Conservation (phyloP, 352 stramenopile genomes). For the Globisporangium mamillatum region DNA sequence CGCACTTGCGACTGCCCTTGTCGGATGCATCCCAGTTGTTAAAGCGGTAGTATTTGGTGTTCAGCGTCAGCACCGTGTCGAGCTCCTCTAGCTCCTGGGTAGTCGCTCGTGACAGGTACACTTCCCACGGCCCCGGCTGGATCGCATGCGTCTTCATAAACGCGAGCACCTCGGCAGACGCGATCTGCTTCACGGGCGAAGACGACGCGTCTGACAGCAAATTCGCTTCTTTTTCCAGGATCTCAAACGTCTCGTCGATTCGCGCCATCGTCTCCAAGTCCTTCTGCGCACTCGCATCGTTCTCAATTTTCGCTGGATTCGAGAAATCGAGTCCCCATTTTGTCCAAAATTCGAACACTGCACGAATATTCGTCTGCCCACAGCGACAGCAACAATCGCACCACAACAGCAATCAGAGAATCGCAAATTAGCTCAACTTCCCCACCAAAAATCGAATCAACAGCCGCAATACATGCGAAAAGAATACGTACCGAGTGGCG, state of each 20-base stretch:
- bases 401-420: neutral
- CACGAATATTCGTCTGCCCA: slow-evolving; percentile 58
- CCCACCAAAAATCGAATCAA: neutral
- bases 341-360: slow-evolving; percentile 80
- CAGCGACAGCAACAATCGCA: slow-evolving; percentile 3
- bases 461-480: neutral
- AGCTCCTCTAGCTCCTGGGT: slow-evolving; percentile 71
- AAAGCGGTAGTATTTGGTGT: slow-evolving; percentile 74
- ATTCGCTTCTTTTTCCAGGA: slow-evolving; percentile 53
- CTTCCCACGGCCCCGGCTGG: slow-evolving; percentile 73
- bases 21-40: slow-evolving; percentile 74
- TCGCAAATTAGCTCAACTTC: slow-evolving; percentile 9
- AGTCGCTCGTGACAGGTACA: slow-evolving; percentile 69
- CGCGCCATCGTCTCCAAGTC: slow-evolving; percentile 44
- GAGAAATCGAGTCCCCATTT: slow-evolving; percentile 79
- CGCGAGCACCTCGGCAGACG: slow-evolving; percentile 58
- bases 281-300: slow-evolving; percentile 28
- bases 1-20: slow-evolving; percentile 59
- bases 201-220: slow-evolving; percentile 57
- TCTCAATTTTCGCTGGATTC: slow-evolving; percentile 23
- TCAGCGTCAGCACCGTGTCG: slow-evolving; percentile 59
- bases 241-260: slow-evolving; percentile 63
- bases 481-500: slow-evolving; percentile 59
- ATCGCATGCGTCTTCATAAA: slow-evolving; percentile 82
- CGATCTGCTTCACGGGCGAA: slow-evolving; percentile 62